A percentile compares a stretch with the other conserved stretches of the same genome.
These are phyloP conservation scores for Trichoderma endophyticum DNA, from an alignment of 2,329 filamentous ascomycete genomes.

Conservation along the genomic window DNA sequence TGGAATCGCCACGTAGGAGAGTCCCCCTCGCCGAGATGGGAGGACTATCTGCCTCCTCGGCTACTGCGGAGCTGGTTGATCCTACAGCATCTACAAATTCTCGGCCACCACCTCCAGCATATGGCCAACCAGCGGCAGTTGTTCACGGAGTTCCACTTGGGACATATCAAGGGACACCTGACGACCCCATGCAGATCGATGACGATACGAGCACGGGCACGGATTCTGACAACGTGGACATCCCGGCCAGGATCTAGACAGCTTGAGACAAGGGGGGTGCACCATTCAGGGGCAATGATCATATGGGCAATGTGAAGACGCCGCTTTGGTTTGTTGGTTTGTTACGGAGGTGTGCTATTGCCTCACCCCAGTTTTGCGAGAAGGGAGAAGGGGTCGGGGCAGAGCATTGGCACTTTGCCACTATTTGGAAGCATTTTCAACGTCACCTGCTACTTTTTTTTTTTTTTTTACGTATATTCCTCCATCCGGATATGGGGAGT, in stretches of 20 bases:
- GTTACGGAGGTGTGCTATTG: background rate
- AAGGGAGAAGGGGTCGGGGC: background rate
- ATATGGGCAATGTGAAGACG: background rate
- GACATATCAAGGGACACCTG: constrained; percentile 21
- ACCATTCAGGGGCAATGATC: background rate
- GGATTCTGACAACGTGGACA: constrained; percentile 29
- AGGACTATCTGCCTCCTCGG: constrained; percentile 35
- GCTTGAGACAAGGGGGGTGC: background rate
- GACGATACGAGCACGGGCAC: constrained; percentile 14
- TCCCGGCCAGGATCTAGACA: constrained; percentile 25
- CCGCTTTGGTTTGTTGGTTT: background rate
- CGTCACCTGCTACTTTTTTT: background rate
- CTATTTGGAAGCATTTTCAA: background rate
- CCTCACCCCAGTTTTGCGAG: background rate
- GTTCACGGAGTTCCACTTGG: background rate
- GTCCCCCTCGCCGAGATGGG: constrained; percentile 34
- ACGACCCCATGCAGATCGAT: constrained; percentile 31
- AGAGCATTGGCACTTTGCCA: background rate
- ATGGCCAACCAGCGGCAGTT: background rate
- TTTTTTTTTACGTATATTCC: background rate
- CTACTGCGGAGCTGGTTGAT: constrained; percentile 37
- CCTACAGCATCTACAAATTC: constrained; percentile 32
- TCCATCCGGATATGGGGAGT: background rate
- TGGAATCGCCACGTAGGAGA: constrained; percentile 23
- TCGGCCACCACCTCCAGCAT: constrained; percentile 18